Evolutionary conservation across 352 stramenopile genomes (phyloP).

Genomic region (Blastocystis sp.): DNA sequence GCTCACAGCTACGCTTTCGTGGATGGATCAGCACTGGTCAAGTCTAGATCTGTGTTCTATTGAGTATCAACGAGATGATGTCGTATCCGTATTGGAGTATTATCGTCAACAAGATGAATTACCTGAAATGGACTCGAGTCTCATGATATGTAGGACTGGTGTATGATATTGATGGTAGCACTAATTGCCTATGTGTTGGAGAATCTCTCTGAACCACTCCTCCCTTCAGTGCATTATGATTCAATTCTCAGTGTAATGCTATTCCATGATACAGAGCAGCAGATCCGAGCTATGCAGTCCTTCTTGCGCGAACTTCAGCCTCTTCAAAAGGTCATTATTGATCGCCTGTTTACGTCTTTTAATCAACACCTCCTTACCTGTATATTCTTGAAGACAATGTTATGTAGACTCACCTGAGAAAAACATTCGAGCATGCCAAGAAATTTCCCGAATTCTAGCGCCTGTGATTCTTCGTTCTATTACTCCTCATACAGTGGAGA

Average conservation of each 20-base stretch:
- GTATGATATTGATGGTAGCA: not conserved
- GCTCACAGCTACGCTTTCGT: not conserved
- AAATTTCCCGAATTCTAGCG: not conserved
- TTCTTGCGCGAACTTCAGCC: not conserved
- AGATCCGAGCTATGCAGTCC: not conserved
- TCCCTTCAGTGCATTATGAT: constrained; percentile 5
- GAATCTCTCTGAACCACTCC: not conserved
- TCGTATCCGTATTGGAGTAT: not conserved
- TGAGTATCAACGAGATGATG: not conserved
- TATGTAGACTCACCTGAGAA: constrained; percentile 22
- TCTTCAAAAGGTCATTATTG: constrained; percentile 5
- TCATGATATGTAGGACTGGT: not conserved
- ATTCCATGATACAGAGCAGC: not conserved
- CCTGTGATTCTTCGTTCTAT: not conserved
- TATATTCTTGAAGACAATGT: not conserved
- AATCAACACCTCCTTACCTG: constrained; percentile 18
- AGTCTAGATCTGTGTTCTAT: not conserved
- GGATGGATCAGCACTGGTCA: not conserved
- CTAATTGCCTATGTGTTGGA: not conserved
- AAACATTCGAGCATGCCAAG: not conserved
- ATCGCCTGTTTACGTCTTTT: constrained; percentile 28
- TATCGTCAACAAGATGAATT: not conserved
- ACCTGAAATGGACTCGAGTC: not conserved
- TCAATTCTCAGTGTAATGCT: not conserved
- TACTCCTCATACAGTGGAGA: not conserved